Percentiles rank a stretch among this genome's conserved stretches.
phyloP scores from a whole-genome alignment of 2,329 filamentous ascomycete species.

The Fonsecaea pugnacius region DNA sequence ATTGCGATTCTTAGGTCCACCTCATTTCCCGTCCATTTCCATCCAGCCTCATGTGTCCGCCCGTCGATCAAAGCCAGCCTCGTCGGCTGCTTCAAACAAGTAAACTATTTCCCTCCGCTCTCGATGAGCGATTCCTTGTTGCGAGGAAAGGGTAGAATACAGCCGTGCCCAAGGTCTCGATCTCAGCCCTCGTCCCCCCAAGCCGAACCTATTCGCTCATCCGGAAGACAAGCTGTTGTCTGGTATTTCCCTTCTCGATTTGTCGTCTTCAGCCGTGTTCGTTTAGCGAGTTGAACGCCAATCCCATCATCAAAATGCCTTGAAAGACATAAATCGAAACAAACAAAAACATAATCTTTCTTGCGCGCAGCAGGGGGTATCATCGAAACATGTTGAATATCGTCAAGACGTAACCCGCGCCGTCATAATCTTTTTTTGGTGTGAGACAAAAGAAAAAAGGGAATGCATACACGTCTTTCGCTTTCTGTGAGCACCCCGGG shows the following conservation, averaged over 20 bases:
- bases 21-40: neutral
- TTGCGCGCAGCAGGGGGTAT: slow-evolving; percentile 33
- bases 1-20: neutral
- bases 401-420: slow-evolving; percentile 35
- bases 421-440: slow-evolving; percentile 17
- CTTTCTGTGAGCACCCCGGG: slow-evolving; percentile 12
- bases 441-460: slow-evolving; percentile 8
- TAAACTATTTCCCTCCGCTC: neutral
- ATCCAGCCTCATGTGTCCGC: neutral
- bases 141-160: neutral
- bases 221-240: neutral
- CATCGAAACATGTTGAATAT: slow-evolving; percentile 37
- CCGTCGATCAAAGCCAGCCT: neutral
- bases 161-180: neutral
- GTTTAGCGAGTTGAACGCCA: slow-evolving; percentile 32
- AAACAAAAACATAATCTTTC: slow-evolving; percentile 22
- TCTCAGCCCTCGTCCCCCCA: neutral
- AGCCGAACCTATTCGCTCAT: neutral
- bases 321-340: slow-evolving; percentile 13
- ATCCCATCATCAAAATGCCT: slow-evolving; percentile 20
- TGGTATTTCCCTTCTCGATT: neutral
- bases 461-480: slow-evolving; percentile 15
- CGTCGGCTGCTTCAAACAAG: neutral
- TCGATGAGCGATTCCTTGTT: neutral
- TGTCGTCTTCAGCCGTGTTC: neutral